A percentile compares a stretch with the other conserved stretches of the same genome.
Conservation (phyloP, 495 filamentous ascomycete species). For the Annulohypoxylon bovei region DNA sequence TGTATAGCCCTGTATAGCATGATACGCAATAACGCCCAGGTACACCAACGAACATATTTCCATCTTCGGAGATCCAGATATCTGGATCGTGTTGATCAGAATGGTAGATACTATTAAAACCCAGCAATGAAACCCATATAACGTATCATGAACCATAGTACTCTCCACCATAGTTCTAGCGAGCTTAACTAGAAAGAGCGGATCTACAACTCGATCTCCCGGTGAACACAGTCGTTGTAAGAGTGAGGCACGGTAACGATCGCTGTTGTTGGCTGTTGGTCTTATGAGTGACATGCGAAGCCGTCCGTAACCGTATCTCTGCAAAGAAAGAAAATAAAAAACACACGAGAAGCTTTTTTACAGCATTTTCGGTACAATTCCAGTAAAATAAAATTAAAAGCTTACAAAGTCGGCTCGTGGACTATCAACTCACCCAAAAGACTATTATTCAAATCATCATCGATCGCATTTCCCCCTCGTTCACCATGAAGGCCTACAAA, state of each 20-base stretch:
- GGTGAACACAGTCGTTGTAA: not conserved
- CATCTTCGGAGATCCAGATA: not conserved
- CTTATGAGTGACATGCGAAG: not conserved
- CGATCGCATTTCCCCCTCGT: not conserved
- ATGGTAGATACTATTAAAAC: not conserved
- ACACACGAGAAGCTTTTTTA: too few relatives aligned
- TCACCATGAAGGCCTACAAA: conserved; percentile 28
- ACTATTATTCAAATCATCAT: not conserved
- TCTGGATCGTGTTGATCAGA: not conserved
- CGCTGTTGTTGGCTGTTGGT: not conserved
- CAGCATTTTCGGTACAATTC: not conserved
- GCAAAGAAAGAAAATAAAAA: not conserved
- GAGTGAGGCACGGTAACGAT: not conserved
- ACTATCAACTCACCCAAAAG: not conserved
- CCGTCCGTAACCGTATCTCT: not conserved
- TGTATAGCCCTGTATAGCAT: conserved; percentile 8
- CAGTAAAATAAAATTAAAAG: not conserved
- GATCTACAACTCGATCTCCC: conserved; percentile 6
- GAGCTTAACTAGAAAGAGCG: not conserved
- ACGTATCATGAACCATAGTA: not conserved
- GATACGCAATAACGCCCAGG: not conserved
- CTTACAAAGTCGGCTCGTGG: not conserved
- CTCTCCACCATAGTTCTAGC: not conserved
- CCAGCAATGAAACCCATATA: not conserved
- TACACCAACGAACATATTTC: not conserved